Evolutionary conservation across 208 protist species (phyloP).

Genomic region (Wallacemonas sp.): DNA sequence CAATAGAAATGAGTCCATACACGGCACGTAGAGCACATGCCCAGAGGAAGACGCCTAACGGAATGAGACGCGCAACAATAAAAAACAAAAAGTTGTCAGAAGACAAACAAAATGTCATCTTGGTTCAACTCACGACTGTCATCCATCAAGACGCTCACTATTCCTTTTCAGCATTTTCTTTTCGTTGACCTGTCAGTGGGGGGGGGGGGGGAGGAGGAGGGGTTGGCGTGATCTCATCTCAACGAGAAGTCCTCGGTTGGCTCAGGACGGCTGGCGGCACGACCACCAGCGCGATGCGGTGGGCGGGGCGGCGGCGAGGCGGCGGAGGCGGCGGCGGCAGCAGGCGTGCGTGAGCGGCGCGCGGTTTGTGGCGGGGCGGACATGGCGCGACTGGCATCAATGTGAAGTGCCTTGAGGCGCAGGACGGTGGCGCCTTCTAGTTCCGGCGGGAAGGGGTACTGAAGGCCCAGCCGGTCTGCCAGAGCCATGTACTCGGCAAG

Average conservation of each 20-base stretch:
- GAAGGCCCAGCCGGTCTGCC: slow-evolving; percentile 77
- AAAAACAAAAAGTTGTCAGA: slow-evolving; percentile 24
- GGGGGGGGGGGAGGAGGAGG: no score
- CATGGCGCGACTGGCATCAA: slow-evolving; percentile 25
- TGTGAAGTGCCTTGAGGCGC: slow-evolving; percentile 53
- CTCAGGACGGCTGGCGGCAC: not conserved
- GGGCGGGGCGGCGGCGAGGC: slow-evolving; percentile 20
- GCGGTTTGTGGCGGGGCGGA: slow-evolving; percentile 21
- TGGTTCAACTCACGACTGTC: no score
- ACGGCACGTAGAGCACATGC: no score
- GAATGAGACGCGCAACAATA: no score
- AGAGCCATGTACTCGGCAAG: slow-evolving; percentile 87
- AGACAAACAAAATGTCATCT: no score
- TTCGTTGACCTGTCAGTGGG: no score
- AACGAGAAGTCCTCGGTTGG: slow-evolving; percentile 11
- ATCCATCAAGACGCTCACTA: no score
- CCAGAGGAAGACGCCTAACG: no score
- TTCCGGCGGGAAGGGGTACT: slow-evolving; percentile 78
- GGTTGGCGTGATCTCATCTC: slow-evolving; percentile 9
- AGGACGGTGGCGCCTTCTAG: slow-evolving; percentile 65
- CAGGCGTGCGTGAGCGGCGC: not conserved
- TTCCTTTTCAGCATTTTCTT: no score
- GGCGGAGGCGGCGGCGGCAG: not conserved
- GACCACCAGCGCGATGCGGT: slow-evolving; percentile 1
- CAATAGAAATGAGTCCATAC: no score